Conservation (phyloP, 2,329 filamentous ascomycete species). For the Colletotrichum lentis region DNA sequence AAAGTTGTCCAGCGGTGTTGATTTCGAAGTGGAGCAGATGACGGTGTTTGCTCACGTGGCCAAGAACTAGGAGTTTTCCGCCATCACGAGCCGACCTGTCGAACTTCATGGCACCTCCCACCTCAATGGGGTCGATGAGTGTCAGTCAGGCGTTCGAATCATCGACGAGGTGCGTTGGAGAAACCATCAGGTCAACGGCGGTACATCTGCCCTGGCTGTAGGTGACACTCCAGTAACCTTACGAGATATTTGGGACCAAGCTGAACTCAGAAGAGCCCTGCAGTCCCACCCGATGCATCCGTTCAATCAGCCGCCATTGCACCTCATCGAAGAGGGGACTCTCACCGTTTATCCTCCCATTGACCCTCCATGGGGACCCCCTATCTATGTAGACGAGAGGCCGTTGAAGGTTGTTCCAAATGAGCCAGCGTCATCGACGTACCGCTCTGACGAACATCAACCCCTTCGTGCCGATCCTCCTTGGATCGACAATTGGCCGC, state of each 20-base stretch:
- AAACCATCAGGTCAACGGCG: conserved; percentile 4
- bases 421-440: neutral
- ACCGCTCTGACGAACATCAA: neutral
- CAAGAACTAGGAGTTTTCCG: conserved; percentile 49
- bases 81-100: conserved; percentile 4
- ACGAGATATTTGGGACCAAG: conserved; percentile 27
- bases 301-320: neutral
- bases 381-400: neutral
- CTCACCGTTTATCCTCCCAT: conserved; percentile 16
- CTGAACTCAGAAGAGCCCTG: conserved; percentile 22
- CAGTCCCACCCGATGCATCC: neutral
- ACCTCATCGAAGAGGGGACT: neutral
- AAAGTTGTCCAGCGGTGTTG: conserved; percentile 64
- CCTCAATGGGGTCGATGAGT: neutral
- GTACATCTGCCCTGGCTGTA: conserved; percentile 18
- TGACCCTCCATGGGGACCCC: neutral
- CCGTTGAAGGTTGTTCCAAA: neutral
- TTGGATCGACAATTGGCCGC: neutral
- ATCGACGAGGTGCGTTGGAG: neutral
- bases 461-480: too few species aligned
- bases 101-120: neutral
- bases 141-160: neutral
- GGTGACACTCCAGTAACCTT: conserved; percentile 22
- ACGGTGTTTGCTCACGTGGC: conserved; percentile 78
- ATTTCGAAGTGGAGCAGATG: conserved; percentile 80